These are phyloP conservation scores for Arthrobotrys musiformis DNA, from an alignment of 2,329 filamentous ascomycete genomes.

Conservation along the genomic window DNA sequence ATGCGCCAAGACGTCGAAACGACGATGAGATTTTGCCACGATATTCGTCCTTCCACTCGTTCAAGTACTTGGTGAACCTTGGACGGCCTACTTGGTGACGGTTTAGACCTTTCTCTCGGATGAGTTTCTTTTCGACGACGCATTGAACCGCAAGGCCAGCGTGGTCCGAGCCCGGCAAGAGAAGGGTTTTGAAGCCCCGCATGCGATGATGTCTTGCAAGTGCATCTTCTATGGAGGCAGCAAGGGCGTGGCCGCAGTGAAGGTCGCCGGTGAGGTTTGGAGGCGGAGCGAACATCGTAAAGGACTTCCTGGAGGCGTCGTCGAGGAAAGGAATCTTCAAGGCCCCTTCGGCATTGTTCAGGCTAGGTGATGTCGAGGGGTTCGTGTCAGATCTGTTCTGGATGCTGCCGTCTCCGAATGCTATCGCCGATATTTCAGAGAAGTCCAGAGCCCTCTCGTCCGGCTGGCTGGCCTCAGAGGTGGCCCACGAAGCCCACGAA, in stretches of 20 bases:
- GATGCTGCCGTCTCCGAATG: background rate
- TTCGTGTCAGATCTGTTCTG: background rate
- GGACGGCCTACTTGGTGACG: conserved; percentile 53
- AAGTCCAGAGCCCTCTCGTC: background rate
- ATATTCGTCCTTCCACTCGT: conserved; percentile 56
- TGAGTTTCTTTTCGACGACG: conserved; percentile 58
- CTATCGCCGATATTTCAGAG: background rate
- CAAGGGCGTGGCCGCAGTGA: conserved; percentile 59
- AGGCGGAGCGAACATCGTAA: conserved; percentile 58
- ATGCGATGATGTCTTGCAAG: conserved; percentile 59
- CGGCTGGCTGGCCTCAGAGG: background rate
- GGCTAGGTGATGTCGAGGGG: conserved; percentile 1
- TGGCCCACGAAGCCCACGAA: background rate
- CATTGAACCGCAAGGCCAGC: conserved; percentile 59
- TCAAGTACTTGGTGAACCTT: conserved; percentile 50
- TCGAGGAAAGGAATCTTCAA: background rate
- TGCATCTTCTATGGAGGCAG: conserved; percentile 58
- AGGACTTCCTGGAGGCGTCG: background rate
- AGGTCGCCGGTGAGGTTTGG: conserved; percentile 59
- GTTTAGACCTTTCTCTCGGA: conserved; percentile 37
- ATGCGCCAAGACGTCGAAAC: conserved; percentile 57
- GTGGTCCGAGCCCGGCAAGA: conserved; percentile 58
- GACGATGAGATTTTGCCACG: conserved; percentile 54
- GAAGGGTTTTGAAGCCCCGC: conserved; percentile 57
- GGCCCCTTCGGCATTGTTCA: background rate